Conservation (phyloP, 2,329 filamentous ascomycete genomes). For the Penicillium sp. region DNA sequence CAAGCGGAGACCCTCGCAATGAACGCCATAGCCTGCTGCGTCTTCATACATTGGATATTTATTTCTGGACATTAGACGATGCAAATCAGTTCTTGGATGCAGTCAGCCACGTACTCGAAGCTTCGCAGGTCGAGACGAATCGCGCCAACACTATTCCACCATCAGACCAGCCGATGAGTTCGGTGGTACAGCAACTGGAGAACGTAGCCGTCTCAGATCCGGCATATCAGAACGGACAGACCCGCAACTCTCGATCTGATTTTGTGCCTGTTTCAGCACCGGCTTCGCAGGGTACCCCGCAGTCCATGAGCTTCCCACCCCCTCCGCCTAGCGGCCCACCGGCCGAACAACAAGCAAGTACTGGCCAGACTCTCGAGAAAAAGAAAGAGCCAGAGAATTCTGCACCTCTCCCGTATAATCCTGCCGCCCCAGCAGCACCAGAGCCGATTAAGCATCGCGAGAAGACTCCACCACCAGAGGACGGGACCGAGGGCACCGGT, state of each 20-base stretch:
- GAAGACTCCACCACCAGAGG: slow-evolving; percentile 63
- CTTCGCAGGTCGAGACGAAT: slow-evolving; percentile 49
- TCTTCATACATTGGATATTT: slow-evolving; percentile 61
- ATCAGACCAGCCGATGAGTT: slow-evolving; percentile 49
- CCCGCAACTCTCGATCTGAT: slow-evolving; percentile 38
- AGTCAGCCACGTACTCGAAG: slow-evolving; percentile 34
- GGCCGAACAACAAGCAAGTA: slow-evolving; percentile 13
- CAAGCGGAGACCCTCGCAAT: slow-evolving; percentile 52
- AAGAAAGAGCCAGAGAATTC: slow-evolving; percentile 37
- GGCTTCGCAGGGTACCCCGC: slow-evolving; percentile 17
- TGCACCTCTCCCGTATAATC: slow-evolving; percentile 62
- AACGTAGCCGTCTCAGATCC: slow-evolving; percentile 58
- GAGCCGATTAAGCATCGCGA: slow-evolving; percentile 65
- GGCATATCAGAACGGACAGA: slow-evolving; percentile 46
- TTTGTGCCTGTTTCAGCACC: slow-evolving; percentile 16
- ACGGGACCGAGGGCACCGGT: slow-evolving; percentile 50
- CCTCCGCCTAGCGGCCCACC: slow-evolving; percentile 26
- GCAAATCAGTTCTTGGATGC: slow-evolving; percentile 54
- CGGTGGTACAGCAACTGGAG: slow-evolving; percentile 63
- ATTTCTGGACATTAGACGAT: slow-evolving; percentile 63
- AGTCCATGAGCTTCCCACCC: slow-evolving; percentile 24
- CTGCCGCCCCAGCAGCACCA: slow-evolving; percentile 63
- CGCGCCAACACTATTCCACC: slow-evolving; percentile 41
- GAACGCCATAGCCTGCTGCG: slow-evolving; percentile 52
- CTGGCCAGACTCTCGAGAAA: slow-evolving; percentile 16